A percentile compares a stretch with the other conserved stretches of the same genome.
These are phyloP conservation scores for Lathyrus sativus DNA, from an alignment of 306 rosid species.

Conservation along the genomic window DNA sequence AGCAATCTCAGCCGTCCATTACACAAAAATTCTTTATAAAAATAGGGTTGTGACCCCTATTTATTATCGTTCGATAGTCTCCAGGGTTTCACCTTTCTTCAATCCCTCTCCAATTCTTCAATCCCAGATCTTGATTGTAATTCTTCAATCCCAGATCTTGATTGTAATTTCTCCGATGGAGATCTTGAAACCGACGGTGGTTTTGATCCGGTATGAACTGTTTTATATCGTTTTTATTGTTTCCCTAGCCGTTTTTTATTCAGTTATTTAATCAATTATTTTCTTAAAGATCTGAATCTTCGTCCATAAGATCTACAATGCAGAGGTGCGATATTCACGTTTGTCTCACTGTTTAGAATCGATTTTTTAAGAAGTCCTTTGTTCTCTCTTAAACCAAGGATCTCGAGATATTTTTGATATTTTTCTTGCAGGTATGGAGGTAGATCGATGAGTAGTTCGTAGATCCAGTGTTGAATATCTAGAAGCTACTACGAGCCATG, in stretches of 20 bases:
- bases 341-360: slow-evolving; percentile 10
- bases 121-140: neutral
- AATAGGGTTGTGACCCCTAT: neutral
- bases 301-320: neutral
- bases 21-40: slow-evolving; percentile 27
- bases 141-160: slow-evolving; percentile 1
- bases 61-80: neutral
- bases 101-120: accelerated
- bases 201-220: neutral
- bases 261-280: neutral
- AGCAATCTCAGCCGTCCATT: slow-evolving; percentile 45
- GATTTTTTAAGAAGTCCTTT: neutral
- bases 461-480: neutral
- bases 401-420: slow-evolving; percentile 30
- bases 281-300: neutral
- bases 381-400: neutral
- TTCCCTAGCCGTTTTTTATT: neutral
- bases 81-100: too few species aligned
- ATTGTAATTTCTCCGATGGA: neutral
- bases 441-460: neutral
- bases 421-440: slow-evolving; percentile 31
- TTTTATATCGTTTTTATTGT: neutral
- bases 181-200: slow-evolving; percentile 32
- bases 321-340: slow-evolving; percentile 23
- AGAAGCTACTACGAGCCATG: too few species aligned